Evolutionary conservation across 176 grass and related monocot genomes (phyloP), one percentile per base, ranked within the genome.

Genomic region (Bromus sterilis): DNA sequence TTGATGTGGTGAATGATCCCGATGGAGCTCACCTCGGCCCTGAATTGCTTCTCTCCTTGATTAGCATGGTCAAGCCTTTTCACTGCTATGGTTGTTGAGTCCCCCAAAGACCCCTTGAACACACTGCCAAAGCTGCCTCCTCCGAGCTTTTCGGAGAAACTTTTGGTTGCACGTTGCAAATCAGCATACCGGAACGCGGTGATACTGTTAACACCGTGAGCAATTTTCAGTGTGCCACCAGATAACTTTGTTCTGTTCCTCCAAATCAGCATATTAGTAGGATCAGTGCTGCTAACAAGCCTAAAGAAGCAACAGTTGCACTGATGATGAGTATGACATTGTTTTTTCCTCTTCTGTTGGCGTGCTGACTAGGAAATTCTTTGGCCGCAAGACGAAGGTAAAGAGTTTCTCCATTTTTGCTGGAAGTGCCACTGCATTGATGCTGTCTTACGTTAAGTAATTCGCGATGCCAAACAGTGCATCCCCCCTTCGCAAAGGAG

Each of bases 81-180:
- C 33, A 92, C 86, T 6, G 90, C 90, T 28, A 92, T 64, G 4
- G 24, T 53, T 62, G 55, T 74, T 12, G 60, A 76, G 73, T 80
- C 90, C 13, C 58, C 58, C 18, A 92, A 23, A 39, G 48, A 16
- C 2, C 90, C 90, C 37, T 92, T 92, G 56, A 80, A 89, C 16
- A 92, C 90, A n/a, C 82, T 86, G 24, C 90, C 90, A 31, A 88
- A 92, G 30, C 90, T 69, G 40, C 90, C 90, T 76, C 48, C 80
- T 2, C 90, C 90, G 15, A 92, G 34, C 71, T 37, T 84, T 24
- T 86, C 86, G 1, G 86, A 88, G 83, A 92, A 92, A 59, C 89
- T 86, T 70, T 51, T 80, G 15, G 90, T 92, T 36, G 82, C 41
- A 2, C 58, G 76, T 42, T 68, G 63, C 86, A 92, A 56, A 41